These are phyloP conservation scores for Chalciporus sp. DNA, from an alignment of 1,284 basidiomycete species.

Conservation along the genomic window DNA sequence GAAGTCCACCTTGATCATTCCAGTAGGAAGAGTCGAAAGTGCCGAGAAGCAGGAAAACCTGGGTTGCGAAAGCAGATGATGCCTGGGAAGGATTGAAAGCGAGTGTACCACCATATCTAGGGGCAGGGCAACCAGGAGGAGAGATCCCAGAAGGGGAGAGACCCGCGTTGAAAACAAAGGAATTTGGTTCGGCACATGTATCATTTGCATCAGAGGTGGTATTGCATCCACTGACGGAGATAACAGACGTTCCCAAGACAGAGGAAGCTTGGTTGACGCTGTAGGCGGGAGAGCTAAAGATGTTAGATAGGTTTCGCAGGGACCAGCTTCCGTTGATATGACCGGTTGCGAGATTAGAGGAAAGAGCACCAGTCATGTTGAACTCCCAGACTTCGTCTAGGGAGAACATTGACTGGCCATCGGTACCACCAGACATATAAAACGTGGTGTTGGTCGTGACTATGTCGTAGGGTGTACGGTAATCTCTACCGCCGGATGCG, in stretches of 20 bases:
- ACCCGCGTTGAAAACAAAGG: slow-evolving; percentile 56
- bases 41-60: slow-evolving; percentile 70
- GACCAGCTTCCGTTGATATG: slow-evolving; percentile 61
- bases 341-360: slow-evolving; percentile 59
- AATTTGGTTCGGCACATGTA: slow-evolving; percentile 57
- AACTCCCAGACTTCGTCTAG: slow-evolving; percentile 71
- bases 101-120: slow-evolving; percentile 61
- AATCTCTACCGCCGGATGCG: slow-evolving; percentile 71
- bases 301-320: slow-evolving; percentile 39
- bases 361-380: slow-evolving; percentile 65
- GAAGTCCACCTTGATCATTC: slow-evolving; percentile 62
- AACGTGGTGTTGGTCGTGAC: slow-evolving; percentile 62
- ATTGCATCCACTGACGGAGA: slow-evolving; percentile 65
- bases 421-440: slow-evolving; percentile 66
- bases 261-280: slow-evolving; percentile 55
- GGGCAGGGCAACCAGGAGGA: slow-evolving; percentile 63
- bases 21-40: slow-evolving; percentile 62
- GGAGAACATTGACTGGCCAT: slow-evolving; percentile 46
- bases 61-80: slow-evolving; percentile 58
- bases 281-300: slow-evolving; percentile 38
- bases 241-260: slow-evolving; percentile 52
- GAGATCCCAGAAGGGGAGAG: slow-evolving; percentile 36
- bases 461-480: slow-evolving; percentile 45
- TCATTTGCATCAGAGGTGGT: slow-evolving; percentile 40
- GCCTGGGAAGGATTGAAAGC: slow-evolving; percentile 60